Evolutionary conservation across 768 basidiomycete species (phyloP).

Genomic region (Lyophyllum semitale): DNA sequence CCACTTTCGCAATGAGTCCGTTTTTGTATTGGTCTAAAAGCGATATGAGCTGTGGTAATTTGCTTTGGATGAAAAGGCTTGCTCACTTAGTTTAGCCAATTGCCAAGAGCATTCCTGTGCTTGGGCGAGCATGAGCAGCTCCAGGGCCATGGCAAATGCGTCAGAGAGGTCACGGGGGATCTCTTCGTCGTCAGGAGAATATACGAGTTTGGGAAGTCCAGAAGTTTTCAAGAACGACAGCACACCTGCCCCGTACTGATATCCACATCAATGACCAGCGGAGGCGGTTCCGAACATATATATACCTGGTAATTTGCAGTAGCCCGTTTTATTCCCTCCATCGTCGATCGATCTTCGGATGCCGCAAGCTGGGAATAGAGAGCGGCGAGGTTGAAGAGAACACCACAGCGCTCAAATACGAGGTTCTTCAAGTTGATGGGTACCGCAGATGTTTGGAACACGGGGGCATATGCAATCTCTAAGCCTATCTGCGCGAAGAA

Average conservation of each 20-base stretch:
- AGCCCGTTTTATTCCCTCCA: constrained; percentile 85
- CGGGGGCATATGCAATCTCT: constrained; percentile 72
- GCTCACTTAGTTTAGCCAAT: constrained; percentile 77
- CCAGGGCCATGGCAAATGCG: constrained; percentile 61
- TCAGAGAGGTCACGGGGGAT: constrained; percentile 66
- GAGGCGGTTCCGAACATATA: neutral
- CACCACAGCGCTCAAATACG: constrained; percentile 76
- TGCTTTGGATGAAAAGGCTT: neutral
- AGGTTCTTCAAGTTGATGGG: constrained; percentile 73
- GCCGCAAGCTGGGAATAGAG: constrained; percentile 82
- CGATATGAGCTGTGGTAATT: constrained; percentile 12
- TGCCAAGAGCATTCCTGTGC: constrained; percentile 99
- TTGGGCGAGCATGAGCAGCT: constrained; percentile 85
- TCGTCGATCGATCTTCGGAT: constrained; percentile 64
- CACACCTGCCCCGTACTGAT: constrained; percentile 71
- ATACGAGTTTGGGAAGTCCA: constrained; percentile 52
- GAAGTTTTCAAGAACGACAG: constrained; percentile 60
- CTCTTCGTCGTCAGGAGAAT: constrained; percentile 52
- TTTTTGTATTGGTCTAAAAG: constrained; percentile 71
- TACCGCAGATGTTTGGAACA: constrained; percentile 56
- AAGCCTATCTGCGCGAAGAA: constrained; percentile 57
- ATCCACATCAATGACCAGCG: neutral
- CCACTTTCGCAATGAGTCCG: constrained; percentile 79
- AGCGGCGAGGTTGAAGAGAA: constrained; percentile 86
- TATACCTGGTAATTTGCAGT: constrained; percentile 69